Conservation (phyloP, 371 early-diverging fungal species). For the Zancudomyces culisetae region DNA sequence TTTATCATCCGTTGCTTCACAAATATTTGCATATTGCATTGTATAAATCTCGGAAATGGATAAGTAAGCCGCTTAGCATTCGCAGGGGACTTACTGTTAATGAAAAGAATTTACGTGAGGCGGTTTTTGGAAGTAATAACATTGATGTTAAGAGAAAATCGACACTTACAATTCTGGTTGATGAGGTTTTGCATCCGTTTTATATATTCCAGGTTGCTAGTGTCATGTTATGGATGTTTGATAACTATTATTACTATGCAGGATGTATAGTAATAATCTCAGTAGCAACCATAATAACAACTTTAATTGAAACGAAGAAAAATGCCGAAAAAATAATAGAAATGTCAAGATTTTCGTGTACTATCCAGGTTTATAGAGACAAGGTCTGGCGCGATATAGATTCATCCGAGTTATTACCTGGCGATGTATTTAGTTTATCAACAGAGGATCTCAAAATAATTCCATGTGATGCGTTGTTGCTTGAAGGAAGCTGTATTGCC, state of each 20-base stretch:
- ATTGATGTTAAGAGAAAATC: constrained; percentile 70
- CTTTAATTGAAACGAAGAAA: constrained; percentile 65
- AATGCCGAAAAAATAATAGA: constrained; percentile 48
- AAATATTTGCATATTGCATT: constrained; percentile 35
- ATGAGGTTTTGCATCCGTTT: constrained; percentile 87
- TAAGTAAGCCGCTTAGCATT: constrained; percentile 9
- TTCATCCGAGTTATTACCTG: constrained; percentile 88
- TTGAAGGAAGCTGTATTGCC: constrained; percentile 93
- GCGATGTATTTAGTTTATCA: constrained; percentile 80
- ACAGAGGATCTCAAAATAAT: constrained; percentile 34
- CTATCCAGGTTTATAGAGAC: constrained; percentile 42
- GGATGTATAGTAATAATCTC: constrained; percentile 74
- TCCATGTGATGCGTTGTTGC: constrained; percentile 87
- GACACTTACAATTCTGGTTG: constrained; percentile 44
- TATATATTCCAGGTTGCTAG: constrained; percentile 85
- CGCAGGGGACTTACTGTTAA: constrained; percentile 33
- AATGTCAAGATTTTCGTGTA: constrained; percentile 71
- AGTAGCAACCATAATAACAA: constrained; percentile 44
- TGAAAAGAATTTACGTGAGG: constrained; percentile 32
- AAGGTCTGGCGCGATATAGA: constrained; percentile 28
- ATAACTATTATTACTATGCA: constrained; percentile 91
- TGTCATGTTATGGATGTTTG: constrained; percentile 76
- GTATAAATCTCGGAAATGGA: constrained; percentile 24
- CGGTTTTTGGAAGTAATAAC: constrained; percentile 70
- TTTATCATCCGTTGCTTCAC: constrained; percentile 54